Base-by-base conservation (phyloP, 257 asterid species). In the Solanum bulbocastanum region DNA sequence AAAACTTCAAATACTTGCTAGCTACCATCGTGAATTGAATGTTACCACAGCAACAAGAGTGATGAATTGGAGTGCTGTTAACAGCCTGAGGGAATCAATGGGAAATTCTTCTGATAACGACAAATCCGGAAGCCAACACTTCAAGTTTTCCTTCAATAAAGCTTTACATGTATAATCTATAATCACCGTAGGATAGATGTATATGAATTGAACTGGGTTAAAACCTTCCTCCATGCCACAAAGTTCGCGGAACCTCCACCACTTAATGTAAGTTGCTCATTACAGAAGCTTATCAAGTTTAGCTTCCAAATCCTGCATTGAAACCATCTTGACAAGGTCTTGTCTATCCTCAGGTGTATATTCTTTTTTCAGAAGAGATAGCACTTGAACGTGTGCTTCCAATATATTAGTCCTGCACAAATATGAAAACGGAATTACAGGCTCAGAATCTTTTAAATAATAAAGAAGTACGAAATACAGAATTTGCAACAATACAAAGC, bases 361-460 rank as follows among this genome's bases (percentile, higher is more conserved):
- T 92, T 97, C 98, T 5, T 95, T 93, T 90, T 93, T 91, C 84
- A 97, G 93, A 87, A 97, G 95, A 88, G 94, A 91, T 60, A 90
- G 93, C 71, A 97, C 95, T 93, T 97, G 99, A 83, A 84, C 79
- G 89, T 97, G 98, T 13, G 99, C 99, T 91, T 97, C 99, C 11
- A 95, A 83, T 73, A 97, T 96, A 90, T 97, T 96, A 81, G 97
- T 95, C 96, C 99, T 96, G 96, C 93, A 93, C 9, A 35, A 78
- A 32, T 58, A 49, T 73, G 14, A 62, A 33, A 73, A 86, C 15
- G 5, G 65, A 33, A 4, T n/a, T 27, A 18, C 13, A 72, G 52
- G 12, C 23, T 42, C 10, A 20, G 76, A 40, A 39, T 27, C 83
- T 68, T 75, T 81, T 14, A 56, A 56, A 69, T 23, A 22, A 83